phyloP scores from a whole-genome alignment of 768 basidiomycete species.

The Arthromyces matolae region DNA sequence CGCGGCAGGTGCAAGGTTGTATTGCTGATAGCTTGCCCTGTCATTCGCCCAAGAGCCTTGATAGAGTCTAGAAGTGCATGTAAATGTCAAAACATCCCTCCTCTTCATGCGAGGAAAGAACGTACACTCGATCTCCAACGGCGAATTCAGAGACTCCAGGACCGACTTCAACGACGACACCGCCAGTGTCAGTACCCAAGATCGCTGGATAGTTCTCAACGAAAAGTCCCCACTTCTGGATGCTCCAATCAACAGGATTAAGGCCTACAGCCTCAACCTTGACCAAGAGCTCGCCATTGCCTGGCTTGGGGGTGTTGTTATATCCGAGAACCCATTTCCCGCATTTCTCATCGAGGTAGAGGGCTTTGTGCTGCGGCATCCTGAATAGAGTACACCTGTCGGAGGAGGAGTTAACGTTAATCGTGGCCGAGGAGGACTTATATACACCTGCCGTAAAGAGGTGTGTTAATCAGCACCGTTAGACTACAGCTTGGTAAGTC shows the following conservation, averaged over 20 bases:
- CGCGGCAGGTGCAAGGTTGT: conserved; percentile 26
- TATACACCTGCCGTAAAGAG: not conserved
- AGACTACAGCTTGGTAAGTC: conserved; percentile 4
- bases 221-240: conserved; percentile 23
- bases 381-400: not conserved
- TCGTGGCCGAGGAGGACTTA: not conserved
- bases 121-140: conserved; percentile 32
- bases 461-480: conserved; percentile 1
- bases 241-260: conserved; percentile 46
- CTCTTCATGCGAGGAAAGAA: not conserved
- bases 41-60: conserved; percentile 34
- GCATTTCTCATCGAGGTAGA: conserved; percentile 20
- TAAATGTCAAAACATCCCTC: conserved; percentile 4
- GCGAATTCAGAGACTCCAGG: conserved; percentile 29
- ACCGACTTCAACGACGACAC: conserved; percentile 37
- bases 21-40: conserved; percentile 35
- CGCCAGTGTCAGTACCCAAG: conserved; percentile 36
- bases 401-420: not conserved
- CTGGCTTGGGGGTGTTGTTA: conserved; percentile 24
- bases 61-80: conserved; percentile 22
- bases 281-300: conserved; percentile 39
- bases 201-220: conserved; percentile 36
- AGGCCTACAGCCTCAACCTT: conserved; percentile 37
- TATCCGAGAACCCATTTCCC: conserved; percentile 19
- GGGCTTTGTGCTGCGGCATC: conserved; percentile 24